A percentile compares a stretch with the other conserved stretches of the same genome.
These are phyloP conservation scores for Trichoderma asperelloides DNA, from an alignment of 495 filamentous ascomycete genomes.

Conservation along the genomic window DNA sequence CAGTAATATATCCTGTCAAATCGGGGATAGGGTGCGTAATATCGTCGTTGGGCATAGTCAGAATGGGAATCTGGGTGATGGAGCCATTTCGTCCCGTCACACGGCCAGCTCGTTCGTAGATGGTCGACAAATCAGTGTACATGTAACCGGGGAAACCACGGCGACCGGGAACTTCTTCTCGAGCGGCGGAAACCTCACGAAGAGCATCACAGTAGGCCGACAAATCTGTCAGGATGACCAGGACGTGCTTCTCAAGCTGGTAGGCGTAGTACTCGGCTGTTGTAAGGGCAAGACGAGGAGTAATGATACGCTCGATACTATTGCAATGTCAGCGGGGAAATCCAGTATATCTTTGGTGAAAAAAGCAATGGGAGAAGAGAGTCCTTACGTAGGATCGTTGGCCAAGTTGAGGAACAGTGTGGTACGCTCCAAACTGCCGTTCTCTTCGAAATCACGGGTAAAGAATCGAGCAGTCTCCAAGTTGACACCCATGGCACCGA, in stretches of 20 bases:
- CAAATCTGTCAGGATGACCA: constrained; percentile 96
- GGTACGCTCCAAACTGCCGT: constrained; percentile 93
- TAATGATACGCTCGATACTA: constrained; percentile 99
- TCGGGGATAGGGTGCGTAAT: constrained; percentile 99
- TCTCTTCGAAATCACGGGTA: constrained; percentile 97
- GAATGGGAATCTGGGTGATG: constrained; percentile 97
- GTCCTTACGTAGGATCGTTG: constrained; percentile 87
- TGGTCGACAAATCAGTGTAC: constrained; percentile 99
- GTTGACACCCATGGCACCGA: constrained; percentile 99
- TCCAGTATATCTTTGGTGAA: neutral
- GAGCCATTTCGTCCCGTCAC: constrained; percentile 95
- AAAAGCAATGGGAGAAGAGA: neutral
- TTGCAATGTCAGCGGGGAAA: constrained; percentile 20
- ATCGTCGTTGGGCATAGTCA: constrained; percentile 99
- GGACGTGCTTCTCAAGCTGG: constrained; percentile 98
- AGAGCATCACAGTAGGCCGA: constrained; percentile 98
- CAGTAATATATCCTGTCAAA: constrained; percentile 97
- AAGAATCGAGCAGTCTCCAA: constrained; percentile 98
- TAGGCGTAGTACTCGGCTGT: constrained; percentile 99
- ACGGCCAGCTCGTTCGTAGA: constrained; percentile 98
- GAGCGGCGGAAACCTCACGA: constrained; percentile 92
- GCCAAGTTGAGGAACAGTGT: constrained; percentile 98
- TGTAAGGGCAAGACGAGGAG: constrained; percentile 93
- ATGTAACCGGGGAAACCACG: constrained; percentile 99
- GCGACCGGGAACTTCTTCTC: constrained; percentile 99